A percentile compares a stretch with the other conserved stretches of the same genome.
Evolutionary conservation across 2,329 filamentous ascomycete genomes (phyloP).

Genomic region (Scortechinia acanthostroma): DNA sequence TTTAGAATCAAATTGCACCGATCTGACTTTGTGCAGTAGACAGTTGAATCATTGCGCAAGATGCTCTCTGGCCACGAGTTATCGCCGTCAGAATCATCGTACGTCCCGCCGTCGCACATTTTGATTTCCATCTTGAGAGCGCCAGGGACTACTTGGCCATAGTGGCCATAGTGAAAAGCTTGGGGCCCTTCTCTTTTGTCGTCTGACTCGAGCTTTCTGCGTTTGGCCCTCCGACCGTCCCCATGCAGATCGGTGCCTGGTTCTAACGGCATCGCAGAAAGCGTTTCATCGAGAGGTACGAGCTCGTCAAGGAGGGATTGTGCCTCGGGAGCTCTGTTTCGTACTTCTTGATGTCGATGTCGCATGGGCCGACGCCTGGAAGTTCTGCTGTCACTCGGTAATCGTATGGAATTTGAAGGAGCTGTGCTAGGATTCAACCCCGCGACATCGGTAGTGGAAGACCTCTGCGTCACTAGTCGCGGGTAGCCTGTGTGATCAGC

Average conservation of each 20-base stretch:
- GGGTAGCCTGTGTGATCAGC: no score
- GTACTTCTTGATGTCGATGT: no score
- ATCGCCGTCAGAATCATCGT: conserved; percentile 33
- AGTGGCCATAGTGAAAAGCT: conserved; percentile 48
- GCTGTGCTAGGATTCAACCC: neutral
- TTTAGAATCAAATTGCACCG: conserved; percentile 50
- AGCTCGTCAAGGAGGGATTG: neutral
- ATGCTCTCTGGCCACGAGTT: conserved; percentile 45
- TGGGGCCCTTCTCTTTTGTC: conserved; percentile 25
- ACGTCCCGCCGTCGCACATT: conserved; percentile 51
- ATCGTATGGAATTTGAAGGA: neutral
- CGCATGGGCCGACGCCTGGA: neutral
- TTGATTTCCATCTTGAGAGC: conserved; percentile 50
- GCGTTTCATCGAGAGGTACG: neutral
- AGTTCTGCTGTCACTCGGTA: no score
- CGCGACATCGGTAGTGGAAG: neutral
- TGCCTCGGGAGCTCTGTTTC: neutral
- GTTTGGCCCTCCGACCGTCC: conserved; percentile 23
- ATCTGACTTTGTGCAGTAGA: conserved; percentile 52
- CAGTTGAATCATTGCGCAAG: conserved; percentile 47
- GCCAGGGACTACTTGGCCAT: conserved; percentile 53
- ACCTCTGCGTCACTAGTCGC: neutral
- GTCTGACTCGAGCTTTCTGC: conserved; percentile 34
- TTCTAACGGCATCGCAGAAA: neutral
- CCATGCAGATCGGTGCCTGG: neutral